These are phyloP conservation scores for Globisporangium takayamanum DNA, from an alignment of 352 stramenopile species.

Conservation along the genomic window DNA sequence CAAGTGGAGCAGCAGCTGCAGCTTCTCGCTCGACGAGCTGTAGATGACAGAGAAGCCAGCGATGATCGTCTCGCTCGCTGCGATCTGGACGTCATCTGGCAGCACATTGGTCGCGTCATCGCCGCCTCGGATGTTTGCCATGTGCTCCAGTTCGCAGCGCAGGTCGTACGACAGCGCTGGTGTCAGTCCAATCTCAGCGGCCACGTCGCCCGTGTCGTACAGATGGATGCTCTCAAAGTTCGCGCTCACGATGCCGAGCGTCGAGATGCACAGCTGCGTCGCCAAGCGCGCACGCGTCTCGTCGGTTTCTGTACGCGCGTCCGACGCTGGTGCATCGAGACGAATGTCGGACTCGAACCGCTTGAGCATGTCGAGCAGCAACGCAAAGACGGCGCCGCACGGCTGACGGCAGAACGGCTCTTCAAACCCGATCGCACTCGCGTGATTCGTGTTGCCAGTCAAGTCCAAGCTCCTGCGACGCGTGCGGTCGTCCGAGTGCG, in stretches of 20 bases:
- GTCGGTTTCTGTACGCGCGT: neutral
- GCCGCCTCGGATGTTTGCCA: conserved; percentile 29
- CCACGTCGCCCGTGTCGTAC: conserved; percentile 40
- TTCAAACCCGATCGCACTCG: conserved; percentile 40
- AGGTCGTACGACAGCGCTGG: conserved; percentile 26
- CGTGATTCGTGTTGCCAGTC: conserved; percentile 1
- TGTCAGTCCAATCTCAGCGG: conserved; percentile 32
- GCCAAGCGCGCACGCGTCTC: neutral
- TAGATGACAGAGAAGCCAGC: conserved; percentile 62
- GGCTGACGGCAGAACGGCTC: conserved; percentile 74
- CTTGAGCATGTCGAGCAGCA: conserved; percentile 47
- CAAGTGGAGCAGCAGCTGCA: conserved; percentile 60
- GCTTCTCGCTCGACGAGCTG: conserved; percentile 44
- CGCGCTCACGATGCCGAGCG: conserved; percentile 49
- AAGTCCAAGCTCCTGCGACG: neutral
- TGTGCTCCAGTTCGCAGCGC: conserved; percentile 38
- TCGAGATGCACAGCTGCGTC: conserved; percentile 23
- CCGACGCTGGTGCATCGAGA: neutral
- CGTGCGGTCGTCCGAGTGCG: neutral
- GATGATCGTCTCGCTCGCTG: conserved; percentile 61
- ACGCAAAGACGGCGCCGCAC: conserved; percentile 37
- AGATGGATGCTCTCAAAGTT: conserved; percentile 62
- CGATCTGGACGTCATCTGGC: conserved; percentile 30
- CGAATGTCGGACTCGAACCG: conserved; percentile 17
- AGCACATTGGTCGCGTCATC: conserved; percentile 1